Conservation (phyloP, 1,139 yeast species). For the Saccharomyces hybrid region DNA sequence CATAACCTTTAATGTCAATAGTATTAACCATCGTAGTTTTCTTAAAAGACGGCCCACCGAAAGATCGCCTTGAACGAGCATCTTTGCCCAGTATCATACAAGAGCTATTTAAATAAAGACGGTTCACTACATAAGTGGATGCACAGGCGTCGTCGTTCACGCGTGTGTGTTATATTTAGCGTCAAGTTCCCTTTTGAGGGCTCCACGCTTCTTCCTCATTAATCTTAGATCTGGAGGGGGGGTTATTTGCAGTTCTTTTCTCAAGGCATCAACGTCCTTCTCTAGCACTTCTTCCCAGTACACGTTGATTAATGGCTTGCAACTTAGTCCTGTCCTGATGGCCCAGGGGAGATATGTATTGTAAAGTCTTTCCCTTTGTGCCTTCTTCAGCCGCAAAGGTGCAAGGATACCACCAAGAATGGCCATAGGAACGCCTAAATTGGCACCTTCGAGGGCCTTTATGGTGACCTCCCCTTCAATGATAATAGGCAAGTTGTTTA, state of each 20-base stretch:
- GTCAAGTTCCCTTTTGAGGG: constrained; percentile 21
- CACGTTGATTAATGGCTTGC: constrained; percentile 75
- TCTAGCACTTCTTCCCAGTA: constrained; percentile 88
- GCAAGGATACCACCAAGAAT: constrained; percentile 86
- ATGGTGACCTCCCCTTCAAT: constrained; percentile 95
- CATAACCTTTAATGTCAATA: background rate
- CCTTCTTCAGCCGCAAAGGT: constrained; percentile 59
- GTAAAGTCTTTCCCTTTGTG: constrained; percentile 40
- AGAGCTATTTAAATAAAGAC: too few species aligned
- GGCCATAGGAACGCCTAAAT: constrained; percentile 93
- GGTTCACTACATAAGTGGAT: background rate
- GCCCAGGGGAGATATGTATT: constrained; percentile 89
- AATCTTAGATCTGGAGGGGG: constrained; percentile 73
- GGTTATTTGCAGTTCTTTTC: constrained; percentile 52
- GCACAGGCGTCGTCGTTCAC: background rate
- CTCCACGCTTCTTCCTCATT: constrained; percentile 40
- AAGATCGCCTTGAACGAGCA: background rate
- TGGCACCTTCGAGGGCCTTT: constrained; percentile 86
- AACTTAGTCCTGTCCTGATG: constrained; percentile 58
- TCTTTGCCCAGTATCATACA: too few species aligned
- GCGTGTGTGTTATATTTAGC: constrained; percentile 19
- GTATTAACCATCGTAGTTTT: background rate
- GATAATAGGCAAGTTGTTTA: constrained; percentile 82
- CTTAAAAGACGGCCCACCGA: background rate
- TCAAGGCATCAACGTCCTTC: constrained; percentile 61